phyloP scores from a whole-genome alignment of 2,329 filamentous ascomycete genomes.

The Chrysosporium queenslandicum region DNA sequence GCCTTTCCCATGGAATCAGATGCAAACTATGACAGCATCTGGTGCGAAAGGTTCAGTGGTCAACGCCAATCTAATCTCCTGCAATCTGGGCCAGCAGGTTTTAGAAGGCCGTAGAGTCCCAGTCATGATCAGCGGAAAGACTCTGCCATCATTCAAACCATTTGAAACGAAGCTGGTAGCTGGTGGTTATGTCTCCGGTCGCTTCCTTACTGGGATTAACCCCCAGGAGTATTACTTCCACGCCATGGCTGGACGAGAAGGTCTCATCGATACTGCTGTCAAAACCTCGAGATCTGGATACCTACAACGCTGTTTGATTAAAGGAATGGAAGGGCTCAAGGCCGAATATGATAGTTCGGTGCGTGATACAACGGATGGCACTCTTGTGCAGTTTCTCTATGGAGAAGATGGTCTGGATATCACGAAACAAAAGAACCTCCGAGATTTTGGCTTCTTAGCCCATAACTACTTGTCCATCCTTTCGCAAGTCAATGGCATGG shows the following conservation, averaged over 20 bases:
- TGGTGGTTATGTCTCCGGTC: constrained; percentile 85
- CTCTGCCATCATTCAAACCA: constrained; percentile 82
- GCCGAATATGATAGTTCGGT: constrained; percentile 93
- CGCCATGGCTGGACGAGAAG: constrained; percentile 97
- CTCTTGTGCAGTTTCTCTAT: constrained; percentile 88
- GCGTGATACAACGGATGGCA: constrained; percentile 76
- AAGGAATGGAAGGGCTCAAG: constrained; percentile 91
- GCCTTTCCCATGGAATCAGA: constrained; percentile 91
- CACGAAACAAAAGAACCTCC: constrained; percentile 84
- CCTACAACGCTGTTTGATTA: constrained; percentile 91
- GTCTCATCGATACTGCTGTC: constrained; percentile 95
- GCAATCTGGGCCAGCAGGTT: constrained; percentile 93
- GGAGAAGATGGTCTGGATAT: constrained; percentile 94
- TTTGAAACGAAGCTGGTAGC: constrained; percentile 84
- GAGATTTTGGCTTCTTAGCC: constrained; percentile 80
- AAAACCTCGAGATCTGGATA: constrained; percentile 97
- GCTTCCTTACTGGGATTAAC: constrained; percentile 94
- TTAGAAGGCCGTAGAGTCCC: constrained; percentile 90
- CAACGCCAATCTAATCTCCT: constrained; percentile 95
- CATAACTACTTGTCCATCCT: constrained; percentile 75
- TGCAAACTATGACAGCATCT: constrained; percentile 97
- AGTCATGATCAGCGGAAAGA: constrained; percentile 95
- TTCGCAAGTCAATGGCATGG: constrained; percentile 60
- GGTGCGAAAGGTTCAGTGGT: constrained; percentile 88
- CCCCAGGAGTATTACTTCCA: constrained; percentile 99